Base-by-base conservation (phyloP, 2,329 filamentous ascomycete genomes). In the Aschersonia sp. region DNA sequence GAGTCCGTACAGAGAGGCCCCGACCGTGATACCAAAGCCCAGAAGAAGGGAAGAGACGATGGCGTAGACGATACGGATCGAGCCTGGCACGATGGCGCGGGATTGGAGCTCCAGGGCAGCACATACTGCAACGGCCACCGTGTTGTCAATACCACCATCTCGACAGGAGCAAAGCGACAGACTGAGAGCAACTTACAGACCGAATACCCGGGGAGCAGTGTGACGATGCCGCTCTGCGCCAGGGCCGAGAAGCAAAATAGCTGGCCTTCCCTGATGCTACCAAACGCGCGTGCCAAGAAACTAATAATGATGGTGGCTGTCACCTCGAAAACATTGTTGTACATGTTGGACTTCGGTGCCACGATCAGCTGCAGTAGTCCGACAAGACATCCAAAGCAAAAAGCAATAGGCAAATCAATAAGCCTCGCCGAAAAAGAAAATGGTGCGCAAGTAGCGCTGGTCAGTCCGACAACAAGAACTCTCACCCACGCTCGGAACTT, bases 11-110 rank as follows among this genome's bases (percentile, higher is more conserved):
- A 84, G 67, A 0, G 77, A 71, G 0, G 78, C 73, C 12, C 80
- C 80, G 32, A 84, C 75, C 1, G 82, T 84, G 53, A 86, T 82
- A 9, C 82, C 82, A 56, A 84, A 86, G 1, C 82, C 82, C 3
- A 86, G 73, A 50, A 86, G 80, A 1, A 86, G 69, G 0, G 81
- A 83, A 62, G 85, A 86, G 50, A 86, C 81, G 54, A 86, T 80
- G 32, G 82, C 80, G 54, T 85, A 86, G 9, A 86, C 81, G 66
- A 86, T 82, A 30, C 82, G 79, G 29, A 86, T 82, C 0, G 80
- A 84, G 0, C 82, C 82, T 0, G 82, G 79, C 0, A 86, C 76
- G 47, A 86, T 74, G 51, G 80, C 80, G 46, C 78, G 77, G 29
- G 78, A 82, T 54, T 86, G 82, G 0, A 86, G 70, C 59, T 86